Base-by-base conservation (phyloP, 2,329 filamentous ascomycete species). In the Rachicladosporium sp. region DNA sequence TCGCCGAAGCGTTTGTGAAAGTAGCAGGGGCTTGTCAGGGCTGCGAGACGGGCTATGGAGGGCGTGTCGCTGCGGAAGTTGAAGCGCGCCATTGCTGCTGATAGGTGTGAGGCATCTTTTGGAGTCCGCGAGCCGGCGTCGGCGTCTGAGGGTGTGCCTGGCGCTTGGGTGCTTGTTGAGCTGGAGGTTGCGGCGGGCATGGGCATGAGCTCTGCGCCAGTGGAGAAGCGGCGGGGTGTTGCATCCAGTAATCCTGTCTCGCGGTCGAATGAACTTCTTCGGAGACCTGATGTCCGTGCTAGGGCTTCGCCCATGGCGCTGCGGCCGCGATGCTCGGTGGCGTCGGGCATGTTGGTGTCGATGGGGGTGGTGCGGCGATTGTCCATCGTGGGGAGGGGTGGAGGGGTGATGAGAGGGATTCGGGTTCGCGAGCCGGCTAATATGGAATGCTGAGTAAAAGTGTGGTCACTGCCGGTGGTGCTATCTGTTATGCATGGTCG, bases 1-100 rank as follows among this genome's bases (percentile, higher is more conserved):
- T 94, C 87, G 53, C 95, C 91, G 56, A 98, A 98, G 46, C 89
- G 78, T 64, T 93, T 84, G 65, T 98, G 91, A 66, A 94, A 96
- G 66, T 93, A 98, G 67, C 91, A 98, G 10, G 91, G 91, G 33
- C 88, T 95, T 52, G 89, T 81, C 38, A 96, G 67, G 7, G 81
- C 72, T 8, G 80, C 73, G 49, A 88, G 71, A 7, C 57, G 48
- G 9, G 54, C 56, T 29, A 57, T 55, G 19, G 41, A 45, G n/a
- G 55, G 56, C 6, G 50, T 50, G 15, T 48, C 46, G 10, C 49
- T 47, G 40, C 46, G 47, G 29, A 56, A 43, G 8, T 49, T 47
- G 46, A 57, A 57, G 30, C 50, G 43, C 33, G 47, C 40, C 29
- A 53, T 43, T 10, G 51, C 49, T 8, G 47, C 46, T 9, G 40